These are phyloP conservation scores for Tubosaeta brunneosetosa DNA, from an alignment of 768 basidiomycete species.

Conservation along the genomic window DNA sequence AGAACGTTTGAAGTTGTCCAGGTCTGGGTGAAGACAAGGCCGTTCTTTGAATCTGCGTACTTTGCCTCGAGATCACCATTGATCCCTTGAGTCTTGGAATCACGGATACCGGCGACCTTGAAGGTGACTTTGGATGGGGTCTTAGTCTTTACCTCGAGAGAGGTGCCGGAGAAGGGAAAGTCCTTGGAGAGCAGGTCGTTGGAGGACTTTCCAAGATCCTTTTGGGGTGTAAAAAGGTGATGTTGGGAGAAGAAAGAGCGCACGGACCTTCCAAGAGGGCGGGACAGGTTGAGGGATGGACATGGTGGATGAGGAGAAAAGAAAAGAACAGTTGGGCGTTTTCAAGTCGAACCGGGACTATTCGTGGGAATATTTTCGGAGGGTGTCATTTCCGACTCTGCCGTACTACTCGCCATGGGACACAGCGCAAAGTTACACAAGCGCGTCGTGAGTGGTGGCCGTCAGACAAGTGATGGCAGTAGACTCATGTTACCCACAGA, in stretches of 20 bases:
- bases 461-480: neutral
- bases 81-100: constrained; percentile 71
- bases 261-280: constrained; percentile 87
- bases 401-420: constrained; percentile 24
- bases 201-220: constrained; percentile 97
- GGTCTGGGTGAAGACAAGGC: constrained; percentile 88
- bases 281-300: constrained; percentile 94
- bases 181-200: constrained; percentile 92
- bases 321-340: constrained; percentile 1
- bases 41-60: constrained; percentile 86
- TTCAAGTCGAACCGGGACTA: constrained; percentile 17
- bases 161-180: constrained; percentile 71
- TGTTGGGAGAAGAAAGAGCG: neutral
- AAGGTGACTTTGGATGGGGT: constrained; percentile 88
- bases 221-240: constrained; percentile 6
- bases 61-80: constrained; percentile 93
- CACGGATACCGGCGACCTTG: constrained; percentile 84
- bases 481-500: constrained; percentile 11
- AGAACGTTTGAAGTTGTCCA: constrained; percentile 96
- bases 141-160: constrained; percentile 84
- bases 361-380: constrained; percentile 27
- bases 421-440: constrained; percentile 34
- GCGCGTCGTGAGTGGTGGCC: constrained; percentile 24
- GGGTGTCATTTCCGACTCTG: neutral
- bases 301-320: constrained; percentile 43